Base-by-base conservation (phyloP, 2,329 filamentous ascomycete species). In the Alternaria arbusti region DNA sequence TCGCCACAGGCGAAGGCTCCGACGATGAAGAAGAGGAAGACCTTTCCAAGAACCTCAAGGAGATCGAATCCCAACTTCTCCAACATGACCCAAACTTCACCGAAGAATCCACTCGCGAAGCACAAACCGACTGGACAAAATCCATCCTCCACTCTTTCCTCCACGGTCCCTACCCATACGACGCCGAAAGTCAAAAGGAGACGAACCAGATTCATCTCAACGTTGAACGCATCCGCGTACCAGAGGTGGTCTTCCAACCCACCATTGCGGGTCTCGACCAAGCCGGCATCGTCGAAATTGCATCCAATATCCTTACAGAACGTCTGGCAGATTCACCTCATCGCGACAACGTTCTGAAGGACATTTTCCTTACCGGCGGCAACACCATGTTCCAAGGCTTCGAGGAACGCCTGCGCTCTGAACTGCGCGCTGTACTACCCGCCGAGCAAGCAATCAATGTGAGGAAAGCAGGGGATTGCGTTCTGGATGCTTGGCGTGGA, bases 21-120 rank as follows among this genome's bases (percentile, higher is more conserved):
- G 93, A 96, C 66, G 94, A 97, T 70, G 94, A 97, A 54, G 94
- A 97, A 77, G 95, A 98, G 77, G 92, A 95, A 79, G 95, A 98
- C 74, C 86, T 97, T 0, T 87, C 88, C 61, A 88, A 86, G 6
- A 87, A 86, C 61, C 87, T 99, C 49, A 92, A 92, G 76, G 84
- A 83, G 2, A 87, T 97, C 12, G 96, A 99, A 82, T 86, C 89
- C 55, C 93, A 97, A 72, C 86, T 99, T 20, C 87, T 99, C 28
- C 85, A 91, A 73, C 91, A 96, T 79, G 96, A 99, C 76, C 90
- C 93, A 0, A 86, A 90, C 49, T 99, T 99, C 76, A 94, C 91
- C 2, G 95, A 98, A 80, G 90, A 97, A 68, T 90, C 96, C 79
- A 98, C 95, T 0, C 89, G 94, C 58, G 95, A 95, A 69, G 94